Conservation (phyloP, 805 yeast species). For the Huiozyma sinensis region DNA sequence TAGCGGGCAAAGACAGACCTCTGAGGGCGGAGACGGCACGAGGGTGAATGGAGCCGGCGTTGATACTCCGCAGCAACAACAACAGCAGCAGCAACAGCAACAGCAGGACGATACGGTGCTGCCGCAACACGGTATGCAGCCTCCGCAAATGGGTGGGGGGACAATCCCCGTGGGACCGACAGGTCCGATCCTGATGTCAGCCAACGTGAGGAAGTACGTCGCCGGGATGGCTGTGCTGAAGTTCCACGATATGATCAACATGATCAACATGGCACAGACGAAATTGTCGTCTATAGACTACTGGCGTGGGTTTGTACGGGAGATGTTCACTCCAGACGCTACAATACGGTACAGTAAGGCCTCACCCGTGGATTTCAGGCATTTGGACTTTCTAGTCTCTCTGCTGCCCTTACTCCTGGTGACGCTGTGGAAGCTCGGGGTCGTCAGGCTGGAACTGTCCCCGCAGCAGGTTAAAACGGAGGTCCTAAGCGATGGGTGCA, state of each 20-base stretch:
- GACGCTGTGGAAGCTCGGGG: slow-evolving; percentile 39
- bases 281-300: slow-evolving; percentile 35
- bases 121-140: background rate
- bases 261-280: slow-evolving; percentile 34
- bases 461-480: slow-evolving; percentile 40
- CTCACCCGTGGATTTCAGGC: slow-evolving; percentile 37
- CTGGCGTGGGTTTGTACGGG: slow-evolving; percentile 41
- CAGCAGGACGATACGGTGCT: slow-evolving; percentile 6
- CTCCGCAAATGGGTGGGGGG: background rate
- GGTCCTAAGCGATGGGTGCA: slow-evolving; percentile 41
- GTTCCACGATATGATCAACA: slow-evolving; percentile 40
- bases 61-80: background rate
- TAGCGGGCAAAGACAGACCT: too few relatives aligned
- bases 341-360: slow-evolving; percentile 37
- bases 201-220: slow-evolving; percentile 29
- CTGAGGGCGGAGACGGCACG: too few relatives aligned
- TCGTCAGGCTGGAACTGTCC: slow-evolving; percentile 40
- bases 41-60: background rate
- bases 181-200: slow-evolving; percentile 12
- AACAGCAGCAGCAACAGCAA: slow-evolving; percentile 6
- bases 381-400: slow-evolving; percentile 45
- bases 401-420: slow-evolving; percentile 31
- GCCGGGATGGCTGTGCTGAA: slow-evolving; percentile 43
- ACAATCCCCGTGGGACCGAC: background rate
- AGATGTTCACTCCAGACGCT: slow-evolving; percentile 44